These are phyloP conservation scores for Peterozyma xylosa DNA, from an alignment of 805 yeast genomes.

Conservation along the genomic window DNA sequence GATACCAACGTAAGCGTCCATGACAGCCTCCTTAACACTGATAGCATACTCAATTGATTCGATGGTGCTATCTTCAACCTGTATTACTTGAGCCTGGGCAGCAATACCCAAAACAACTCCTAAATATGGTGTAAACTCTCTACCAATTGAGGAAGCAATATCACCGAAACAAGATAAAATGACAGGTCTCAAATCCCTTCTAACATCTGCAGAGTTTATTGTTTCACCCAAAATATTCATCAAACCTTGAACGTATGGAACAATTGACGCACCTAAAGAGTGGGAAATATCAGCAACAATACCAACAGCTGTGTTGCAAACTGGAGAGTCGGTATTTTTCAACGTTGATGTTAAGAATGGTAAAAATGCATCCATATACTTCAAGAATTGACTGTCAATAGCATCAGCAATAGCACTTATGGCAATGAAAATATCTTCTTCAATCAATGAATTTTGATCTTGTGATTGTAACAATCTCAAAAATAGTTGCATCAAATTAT, in stretches of 20 bases:
- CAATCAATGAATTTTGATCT: conserved; percentile 68
- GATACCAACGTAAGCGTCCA: conserved; percentile 93
- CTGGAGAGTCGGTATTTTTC: conserved; percentile 73
- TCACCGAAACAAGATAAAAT: conserved; percentile 94
- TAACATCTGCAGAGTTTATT: conserved; percentile 58
- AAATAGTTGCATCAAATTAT: conserved; percentile 77
- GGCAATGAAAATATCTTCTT: conserved; percentile 91
- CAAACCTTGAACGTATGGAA: conserved; percentile 69
- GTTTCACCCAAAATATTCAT: conserved; percentile 78
- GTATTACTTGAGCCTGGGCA: conserved; percentile 52
- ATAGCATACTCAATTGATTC: conserved; percentile 75
- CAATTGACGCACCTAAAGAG: conserved; percentile 68
- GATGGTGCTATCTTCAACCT: conserved; percentile 57
- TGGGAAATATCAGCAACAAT: conserved; percentile 91
- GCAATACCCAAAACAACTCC: conserved; percentile 76
- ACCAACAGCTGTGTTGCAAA: conserved; percentile 88
- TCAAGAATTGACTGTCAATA: conserved; percentile 59
- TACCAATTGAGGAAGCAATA: conserved; percentile 82
- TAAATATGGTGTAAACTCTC: conserved; percentile 67
- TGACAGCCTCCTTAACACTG: conserved; percentile 75
- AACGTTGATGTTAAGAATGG: conserved; percentile 79
- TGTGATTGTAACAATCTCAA: conserved; percentile 57
- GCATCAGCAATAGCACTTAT: conserved; percentile 86
- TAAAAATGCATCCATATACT: conserved; percentile 73
- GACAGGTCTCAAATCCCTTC: conserved; percentile 78